Conservation (phyloP, 75 land plant species). For the Chamaecyparis obtusa region DNA sequence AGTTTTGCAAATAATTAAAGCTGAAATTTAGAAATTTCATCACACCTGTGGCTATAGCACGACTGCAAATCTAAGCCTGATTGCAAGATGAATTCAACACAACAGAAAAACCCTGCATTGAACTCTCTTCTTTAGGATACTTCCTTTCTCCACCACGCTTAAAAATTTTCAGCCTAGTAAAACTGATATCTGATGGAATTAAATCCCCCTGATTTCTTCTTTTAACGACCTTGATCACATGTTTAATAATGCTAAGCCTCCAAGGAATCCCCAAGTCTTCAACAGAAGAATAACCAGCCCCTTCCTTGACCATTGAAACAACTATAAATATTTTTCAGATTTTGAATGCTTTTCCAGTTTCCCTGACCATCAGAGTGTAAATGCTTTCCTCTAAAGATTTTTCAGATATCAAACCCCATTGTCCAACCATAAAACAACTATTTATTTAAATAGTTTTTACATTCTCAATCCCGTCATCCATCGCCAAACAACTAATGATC, state of each 20-base stretch:
- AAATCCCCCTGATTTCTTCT: neutral
- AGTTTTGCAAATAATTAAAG: neutral
- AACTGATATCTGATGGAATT: neutral
- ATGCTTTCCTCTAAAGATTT: too few species aligned
- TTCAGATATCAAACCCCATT: too few species aligned
- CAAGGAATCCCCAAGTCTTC: conserved; percentile 22
- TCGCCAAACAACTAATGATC: too few species aligned
- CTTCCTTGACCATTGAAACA: conserved; percentile 16
- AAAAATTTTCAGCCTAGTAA: neutral
- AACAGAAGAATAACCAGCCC: neutral
- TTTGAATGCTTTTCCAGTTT: neutral
- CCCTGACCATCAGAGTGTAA: too few species aligned
- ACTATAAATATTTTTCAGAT: neutral
- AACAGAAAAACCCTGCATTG: neutral
- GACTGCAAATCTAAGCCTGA: neutral
- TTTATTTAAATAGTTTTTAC: too few species aligned
- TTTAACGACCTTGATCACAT: conserved; percentile 12
- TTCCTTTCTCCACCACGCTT: neutral
- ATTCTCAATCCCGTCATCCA: too few species aligned
- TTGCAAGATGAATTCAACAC: neutral
- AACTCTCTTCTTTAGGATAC: neutral
- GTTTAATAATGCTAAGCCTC: conserved; percentile 34
- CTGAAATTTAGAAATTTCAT: neutral
- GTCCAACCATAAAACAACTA: too few species aligned
- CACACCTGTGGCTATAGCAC: neutral